Conservation (phyloP, 2,329 filamentous ascomycete genomes). For the Tolypocladium ovalisporum region DNA sequence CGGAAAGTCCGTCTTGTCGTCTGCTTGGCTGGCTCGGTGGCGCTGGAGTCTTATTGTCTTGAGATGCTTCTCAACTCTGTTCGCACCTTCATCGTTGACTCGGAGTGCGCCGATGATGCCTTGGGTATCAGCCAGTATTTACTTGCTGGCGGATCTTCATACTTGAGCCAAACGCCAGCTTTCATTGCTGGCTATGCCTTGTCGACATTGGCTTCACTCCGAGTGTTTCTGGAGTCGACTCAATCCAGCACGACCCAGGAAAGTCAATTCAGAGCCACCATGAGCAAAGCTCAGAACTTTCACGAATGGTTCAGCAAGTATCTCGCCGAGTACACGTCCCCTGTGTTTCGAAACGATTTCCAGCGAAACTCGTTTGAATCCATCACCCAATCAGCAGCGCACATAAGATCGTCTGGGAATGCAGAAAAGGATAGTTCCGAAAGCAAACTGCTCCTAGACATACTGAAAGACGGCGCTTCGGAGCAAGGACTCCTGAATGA, state of each 20-base stretch:
- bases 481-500: slow-evolving; percentile 55
- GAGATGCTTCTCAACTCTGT: slow-evolving; percentile 84
- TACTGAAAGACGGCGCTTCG: slow-evolving; percentile 62
- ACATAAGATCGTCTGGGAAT: slow-evolving; percentile 58
- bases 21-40: slow-evolving; percentile 61
- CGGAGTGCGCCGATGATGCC: slow-evolving; percentile 82
- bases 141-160: slow-evolving; percentile 52
- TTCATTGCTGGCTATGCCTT: slow-evolving; percentile 76
- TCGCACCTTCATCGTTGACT: slow-evolving; percentile 66
- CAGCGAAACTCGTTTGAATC: slow-evolving; percentile 49
- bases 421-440: slow-evolving; percentile 62
- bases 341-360: slow-evolving; percentile 33
- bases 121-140: slow-evolving; percentile 82
- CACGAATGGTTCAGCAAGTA: slow-evolving; percentile 68
- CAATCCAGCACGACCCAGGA: slow-evolving; percentile 78
- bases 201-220: slow-evolving; percentile 68
- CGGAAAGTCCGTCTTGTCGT: slow-evolving; percentile 77
- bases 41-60: slow-evolving; percentile 69
- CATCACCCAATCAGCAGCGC: slow-evolving; percentile 58
- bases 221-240: slow-evolving; percentile 61
- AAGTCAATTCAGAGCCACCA: slow-evolving; percentile 66
- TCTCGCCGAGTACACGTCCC: slow-evolving; percentile 50
- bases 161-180: slow-evolving; percentile 55
- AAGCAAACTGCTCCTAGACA: slow-evolving; percentile 65
- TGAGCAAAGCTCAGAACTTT: slow-evolving; percentile 65